Conservation (phyloP, 768 basidiomycete species). For the Xerocomellus chrysenteron region DNA sequence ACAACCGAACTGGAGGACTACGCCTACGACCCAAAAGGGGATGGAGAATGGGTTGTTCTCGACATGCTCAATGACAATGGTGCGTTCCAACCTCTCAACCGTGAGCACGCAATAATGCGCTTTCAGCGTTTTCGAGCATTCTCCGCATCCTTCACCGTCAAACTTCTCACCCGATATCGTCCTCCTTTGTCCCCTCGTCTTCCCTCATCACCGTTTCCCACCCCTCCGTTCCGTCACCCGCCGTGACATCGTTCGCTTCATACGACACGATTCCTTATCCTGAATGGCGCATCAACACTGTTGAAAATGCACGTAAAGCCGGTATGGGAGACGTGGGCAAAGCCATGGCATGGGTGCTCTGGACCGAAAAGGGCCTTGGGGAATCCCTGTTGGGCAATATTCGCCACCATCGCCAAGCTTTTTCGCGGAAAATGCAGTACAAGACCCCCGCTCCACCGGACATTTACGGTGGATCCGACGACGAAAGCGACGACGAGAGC, state of each 20-base stretch:
- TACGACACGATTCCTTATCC: slow-evolving; percentile 54
- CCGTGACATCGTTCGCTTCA: slow-evolving; percentile 22
- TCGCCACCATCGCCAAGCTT: slow-evolving; percentile 22
- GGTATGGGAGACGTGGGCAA: slow-evolving; percentile 58
- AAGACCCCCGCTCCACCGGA: slow-evolving; percentile 8
- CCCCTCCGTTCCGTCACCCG: slow-evolving; percentile 10
- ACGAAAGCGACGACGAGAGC: slow-evolving; percentile 42
- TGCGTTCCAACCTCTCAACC: slow-evolving; percentile 5
- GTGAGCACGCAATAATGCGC: not conserved
- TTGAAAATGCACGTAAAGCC: slow-evolving; percentile 52
- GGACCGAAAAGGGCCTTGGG: slow-evolving; percentile 28
- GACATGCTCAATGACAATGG: slow-evolving; percentile 51
- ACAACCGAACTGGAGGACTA: not conserved
- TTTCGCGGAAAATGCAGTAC: slow-evolving; percentile 25
- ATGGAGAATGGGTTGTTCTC: slow-evolving; percentile 50
- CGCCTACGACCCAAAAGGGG: slow-evolving; percentile 5
- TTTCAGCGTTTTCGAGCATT: slow-evolving; percentile 47
- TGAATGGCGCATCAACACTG: slow-evolving; percentile 58
- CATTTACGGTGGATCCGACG: slow-evolving; percentile 28
- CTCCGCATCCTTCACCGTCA: slow-evolving; percentile 54
- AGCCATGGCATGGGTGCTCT: slow-evolving; percentile 49
- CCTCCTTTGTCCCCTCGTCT: slow-evolving; percentile 44
- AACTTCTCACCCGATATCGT: slow-evolving; percentile 32
- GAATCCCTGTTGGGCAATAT: slow-evolving; percentile 22
- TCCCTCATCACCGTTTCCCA: slow-evolving; percentile 59